These are phyloP conservation scores for Leccinum subgranulosum DNA, from an alignment of 768 basidiomycete species.

Conservation along the genomic window DNA sequence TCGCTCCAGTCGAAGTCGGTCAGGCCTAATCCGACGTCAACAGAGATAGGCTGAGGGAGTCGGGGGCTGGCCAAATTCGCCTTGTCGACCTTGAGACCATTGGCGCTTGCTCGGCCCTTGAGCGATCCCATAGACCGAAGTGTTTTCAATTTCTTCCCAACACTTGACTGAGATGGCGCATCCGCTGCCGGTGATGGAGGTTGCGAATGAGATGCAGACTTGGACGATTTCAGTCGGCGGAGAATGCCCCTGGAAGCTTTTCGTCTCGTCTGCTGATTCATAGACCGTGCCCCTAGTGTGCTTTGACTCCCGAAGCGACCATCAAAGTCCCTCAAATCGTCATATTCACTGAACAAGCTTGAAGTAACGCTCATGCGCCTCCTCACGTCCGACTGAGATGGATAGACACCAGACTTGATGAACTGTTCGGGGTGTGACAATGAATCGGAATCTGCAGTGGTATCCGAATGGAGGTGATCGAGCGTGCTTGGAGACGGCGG, in stretches of 20 bases:
- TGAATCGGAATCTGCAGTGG: constrained; percentile 15
- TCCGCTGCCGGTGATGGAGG: constrained; percentile 45
- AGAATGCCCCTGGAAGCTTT: constrained; percentile 71
- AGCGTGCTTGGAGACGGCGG: constrained; percentile 34
- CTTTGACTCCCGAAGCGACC: constrained; percentile 82
- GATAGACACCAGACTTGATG: constrained; percentile 25
- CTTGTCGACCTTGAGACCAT: constrained; percentile 30
- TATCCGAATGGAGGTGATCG: constrained; percentile 17
- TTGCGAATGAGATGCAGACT: constrained; percentile 41
- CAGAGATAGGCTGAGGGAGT: constrained; percentile 49
- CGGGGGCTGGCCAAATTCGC: constrained; percentile 47
- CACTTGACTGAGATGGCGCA: constrained; percentile 27
- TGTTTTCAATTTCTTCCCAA: constrained; percentile 61
- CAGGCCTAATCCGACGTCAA: constrained; percentile 57
- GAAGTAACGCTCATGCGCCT: constrained; percentile 72
- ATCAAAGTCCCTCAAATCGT: constrained; percentile 83
- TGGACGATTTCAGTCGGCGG: constrained; percentile 50
- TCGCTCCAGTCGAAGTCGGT: constrained; percentile 53
- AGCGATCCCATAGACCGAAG: constrained; percentile 81
- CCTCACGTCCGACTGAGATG: constrained; percentile 35
- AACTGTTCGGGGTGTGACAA: constrained; percentile 21
- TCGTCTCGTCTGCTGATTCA: constrained; percentile 40
- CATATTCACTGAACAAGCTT: constrained; percentile 79
- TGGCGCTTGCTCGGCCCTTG: constrained; percentile 44
- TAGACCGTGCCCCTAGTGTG: constrained; percentile 54